phyloP scores from a whole-genome alignment of 139 green algal genomes.

The Zygnema cylindricum region DNA sequence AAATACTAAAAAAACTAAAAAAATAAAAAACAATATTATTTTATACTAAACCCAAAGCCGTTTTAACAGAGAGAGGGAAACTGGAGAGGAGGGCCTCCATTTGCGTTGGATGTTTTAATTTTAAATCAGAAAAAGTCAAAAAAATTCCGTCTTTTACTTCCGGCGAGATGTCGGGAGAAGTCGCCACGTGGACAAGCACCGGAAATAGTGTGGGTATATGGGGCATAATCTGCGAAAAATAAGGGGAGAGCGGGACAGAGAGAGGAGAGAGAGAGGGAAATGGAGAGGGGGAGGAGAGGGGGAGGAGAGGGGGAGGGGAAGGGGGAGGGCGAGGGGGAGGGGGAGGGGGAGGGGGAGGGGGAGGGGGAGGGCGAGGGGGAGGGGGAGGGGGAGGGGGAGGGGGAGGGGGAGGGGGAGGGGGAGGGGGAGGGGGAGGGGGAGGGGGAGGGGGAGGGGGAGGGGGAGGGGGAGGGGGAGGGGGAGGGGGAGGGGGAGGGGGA shows the following conservation, averaged over 20 bases:
- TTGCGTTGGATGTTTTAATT: background rate
- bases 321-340: background rate
- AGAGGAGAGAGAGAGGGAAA: conserved; percentile 12
- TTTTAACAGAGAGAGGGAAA: background rate
- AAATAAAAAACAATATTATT: too few species aligned
- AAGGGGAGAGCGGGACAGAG: background rate
- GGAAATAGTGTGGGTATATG: conserved; percentile 33
- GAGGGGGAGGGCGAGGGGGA: background rate
- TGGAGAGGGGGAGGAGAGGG: background rate
- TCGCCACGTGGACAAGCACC: conserved; percentile 39
- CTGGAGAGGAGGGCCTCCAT: background rate
- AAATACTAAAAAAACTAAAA: too few species aligned
- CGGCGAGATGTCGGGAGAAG: background rate
- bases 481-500: background rate
- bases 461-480: background rate
- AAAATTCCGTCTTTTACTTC: background rate
- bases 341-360: background rate
- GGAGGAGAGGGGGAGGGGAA: background rate
- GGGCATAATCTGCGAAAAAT: conserved; percentile 36
- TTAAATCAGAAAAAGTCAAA: background rate
- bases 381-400: background rate
- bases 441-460: background rate
- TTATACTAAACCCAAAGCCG: background rate
- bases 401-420: background rate
- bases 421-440: background rate